These are phyloP conservation scores for Gentiana dahurica DNA, from an alignment of 257 asterid species.

Conservation along the genomic window DNA sequence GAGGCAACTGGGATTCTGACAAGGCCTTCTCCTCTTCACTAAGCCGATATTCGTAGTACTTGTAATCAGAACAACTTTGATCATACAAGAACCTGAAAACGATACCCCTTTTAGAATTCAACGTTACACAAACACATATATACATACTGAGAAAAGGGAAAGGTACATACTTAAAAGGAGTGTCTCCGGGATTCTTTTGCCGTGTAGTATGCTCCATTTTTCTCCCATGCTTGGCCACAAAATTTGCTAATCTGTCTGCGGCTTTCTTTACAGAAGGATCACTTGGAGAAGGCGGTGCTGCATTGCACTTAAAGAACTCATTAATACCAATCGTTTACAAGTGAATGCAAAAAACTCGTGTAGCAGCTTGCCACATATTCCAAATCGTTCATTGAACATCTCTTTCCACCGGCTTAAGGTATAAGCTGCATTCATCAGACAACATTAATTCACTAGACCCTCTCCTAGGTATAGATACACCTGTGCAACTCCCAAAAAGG, in stretches of 20 bases:
- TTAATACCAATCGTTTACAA: constrained; percentile 79
- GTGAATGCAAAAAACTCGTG: constrained; percentile 78
- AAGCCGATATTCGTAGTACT: constrained; percentile 69
- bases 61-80: constrained; percentile 68
- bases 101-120: background rate
- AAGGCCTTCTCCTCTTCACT: constrained; percentile 63
- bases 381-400: constrained; percentile 79
- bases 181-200: constrained; percentile 63
- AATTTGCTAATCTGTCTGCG: constrained; percentile 88
- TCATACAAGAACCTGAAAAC: constrained; percentile 69
- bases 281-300: constrained; percentile 89
- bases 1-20: constrained; percentile 42
- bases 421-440: constrained; percentile 83
- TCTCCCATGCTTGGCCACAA: constrained; percentile 97
- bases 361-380: constrained; percentile 72
- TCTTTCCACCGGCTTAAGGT: constrained; percentile 61
- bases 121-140: background rate
- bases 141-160: background rate
- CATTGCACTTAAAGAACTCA: constrained; percentile 93
- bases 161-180: constrained; percentile 75
- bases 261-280: constrained; percentile 90
- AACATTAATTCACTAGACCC: constrained; percentile 48
- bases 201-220: constrained; percentile 81
- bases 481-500: constrained; percentile 13
- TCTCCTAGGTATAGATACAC: constrained; percentile 16